Conservation (phyloP, 1,284 basidiomycete species). For the Pterulicium gracile region DNA sequence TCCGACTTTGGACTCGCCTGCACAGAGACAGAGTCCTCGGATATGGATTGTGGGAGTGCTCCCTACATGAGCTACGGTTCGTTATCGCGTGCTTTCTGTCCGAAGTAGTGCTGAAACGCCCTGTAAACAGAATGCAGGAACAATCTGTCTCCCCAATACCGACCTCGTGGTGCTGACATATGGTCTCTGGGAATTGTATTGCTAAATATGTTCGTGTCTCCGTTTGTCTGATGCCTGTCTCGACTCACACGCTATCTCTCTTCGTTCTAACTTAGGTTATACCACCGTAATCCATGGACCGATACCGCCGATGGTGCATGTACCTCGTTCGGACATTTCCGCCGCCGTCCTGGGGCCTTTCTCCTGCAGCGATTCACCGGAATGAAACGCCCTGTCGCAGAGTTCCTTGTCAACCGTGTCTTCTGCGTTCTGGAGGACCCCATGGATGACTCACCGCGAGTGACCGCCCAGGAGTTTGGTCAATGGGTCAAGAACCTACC, state of each 20-base stretch:
- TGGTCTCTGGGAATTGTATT: slow-evolving; percentile 99
- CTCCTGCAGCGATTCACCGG: slow-evolving; percentile 88
- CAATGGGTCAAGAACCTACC: slow-evolving; percentile 79
- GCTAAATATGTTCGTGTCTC: slow-evolving; percentile 81
- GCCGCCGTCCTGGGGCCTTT: slow-evolving; percentile 73
- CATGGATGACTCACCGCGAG: slow-evolving; percentile 45
- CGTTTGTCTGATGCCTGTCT: slow-evolving; percentile 8
- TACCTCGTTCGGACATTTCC: slow-evolving; percentile 79
- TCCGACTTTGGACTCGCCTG: slow-evolving; percentile 97
- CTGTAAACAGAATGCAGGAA: slow-evolving; percentile 81
- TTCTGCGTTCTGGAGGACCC: slow-evolving; percentile 73
- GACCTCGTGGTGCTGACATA: slow-evolving; percentile 90
- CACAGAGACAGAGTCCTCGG: slow-evolving; percentile 77
- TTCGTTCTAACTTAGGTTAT: slow-evolving; percentile 50
- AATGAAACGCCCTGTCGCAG: slow-evolving; percentile 81
- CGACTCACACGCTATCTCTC: slow-evolving; percentile 10
- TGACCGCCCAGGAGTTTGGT: slow-evolving; percentile 79
- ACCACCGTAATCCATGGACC: slow-evolving; percentile 97
- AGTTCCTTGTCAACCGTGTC: slow-evolving; percentile 77
- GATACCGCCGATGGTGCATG: slow-evolving; percentile 76
- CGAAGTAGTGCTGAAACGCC: slow-evolving; percentile 10
- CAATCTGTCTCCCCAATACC: slow-evolving; percentile 89
- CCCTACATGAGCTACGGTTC: slow-evolving; percentile 97
- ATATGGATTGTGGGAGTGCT: slow-evolving; percentile 98
- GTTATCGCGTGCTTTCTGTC: slow-evolving; percentile 8